Percentiles rank a stretch among this genome's conserved stretches.
These are phyloP conservation scores for Botryotinia calthae DNA, from an alignment of 2,329 filamentous ascomycete species.

Conservation along the genomic window DNA sequence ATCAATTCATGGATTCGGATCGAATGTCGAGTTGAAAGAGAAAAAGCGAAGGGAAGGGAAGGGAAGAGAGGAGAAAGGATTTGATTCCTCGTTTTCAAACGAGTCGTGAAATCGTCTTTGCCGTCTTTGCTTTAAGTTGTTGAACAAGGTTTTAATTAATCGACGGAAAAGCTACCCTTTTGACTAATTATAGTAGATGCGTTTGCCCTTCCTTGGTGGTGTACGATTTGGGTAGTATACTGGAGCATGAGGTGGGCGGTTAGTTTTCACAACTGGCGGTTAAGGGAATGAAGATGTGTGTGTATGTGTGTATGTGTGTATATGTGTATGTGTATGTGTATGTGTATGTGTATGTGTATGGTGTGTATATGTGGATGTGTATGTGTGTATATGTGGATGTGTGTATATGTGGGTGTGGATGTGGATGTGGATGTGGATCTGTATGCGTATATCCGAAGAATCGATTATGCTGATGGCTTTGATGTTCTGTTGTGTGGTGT, in stretches of 20 bases:
- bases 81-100: neutral
- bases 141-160: neutral
- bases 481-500: neutral
- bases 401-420: neutral
- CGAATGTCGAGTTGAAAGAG: neutral
- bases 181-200: neutral
- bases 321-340: no score
- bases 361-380: neutral
- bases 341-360: neutral
- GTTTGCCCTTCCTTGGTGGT: neutral
- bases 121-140: neutral
- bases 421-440: neutral
- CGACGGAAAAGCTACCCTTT: neutral
- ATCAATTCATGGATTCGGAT: neutral
- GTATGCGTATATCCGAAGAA: neutral
- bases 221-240: neutral
- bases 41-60: no score
- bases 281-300: neutral
- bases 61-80: neutral
- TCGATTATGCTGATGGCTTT: neutral
- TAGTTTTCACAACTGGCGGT: neutral
- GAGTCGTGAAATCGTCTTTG: slow-evolving; percentile 3
- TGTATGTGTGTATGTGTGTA: neutral
- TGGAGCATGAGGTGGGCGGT: neutral
- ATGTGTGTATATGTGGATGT: neutral